Evolutionary conservation across 768 basidiomycete species (phyloP).

Genomic region (Lactarius psammicola): DNA sequence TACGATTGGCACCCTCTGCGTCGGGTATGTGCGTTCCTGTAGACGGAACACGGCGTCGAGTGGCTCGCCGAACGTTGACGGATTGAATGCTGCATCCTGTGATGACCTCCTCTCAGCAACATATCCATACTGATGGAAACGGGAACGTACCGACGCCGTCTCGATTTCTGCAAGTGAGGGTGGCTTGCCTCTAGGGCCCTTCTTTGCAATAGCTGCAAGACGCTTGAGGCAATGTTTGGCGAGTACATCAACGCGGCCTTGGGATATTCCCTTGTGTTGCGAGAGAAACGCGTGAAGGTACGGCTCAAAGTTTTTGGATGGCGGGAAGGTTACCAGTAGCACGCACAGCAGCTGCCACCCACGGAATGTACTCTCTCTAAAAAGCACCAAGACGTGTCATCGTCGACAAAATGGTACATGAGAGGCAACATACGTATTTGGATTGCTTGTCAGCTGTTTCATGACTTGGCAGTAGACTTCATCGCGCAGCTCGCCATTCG

Average conservation of each 20-base stretch:
- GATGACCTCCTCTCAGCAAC: constrained; percentile 20
- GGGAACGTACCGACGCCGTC: constrained; percentile 68
- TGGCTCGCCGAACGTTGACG: constrained; percentile 90
- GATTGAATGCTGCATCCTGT: constrained; percentile 91
- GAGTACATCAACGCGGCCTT: constrained; percentile 89
- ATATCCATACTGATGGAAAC: not conserved
- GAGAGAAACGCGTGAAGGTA: constrained; percentile 81
- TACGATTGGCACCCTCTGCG: constrained; percentile 85
- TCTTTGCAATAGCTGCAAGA: constrained; percentile 68
- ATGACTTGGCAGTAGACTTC: constrained; percentile 92
- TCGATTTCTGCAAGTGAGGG: constrained; percentile 85
- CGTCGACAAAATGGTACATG: not conserved
- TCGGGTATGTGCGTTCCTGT: constrained; percentile 83
- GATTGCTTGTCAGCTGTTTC: constrained; percentile 87
- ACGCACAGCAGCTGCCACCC: constrained; percentile 95
- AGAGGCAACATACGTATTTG: constrained; percentile 58
- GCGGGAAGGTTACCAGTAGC: constrained; percentile 86
- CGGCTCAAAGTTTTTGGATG: constrained; percentile 88
- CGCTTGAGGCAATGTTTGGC: constrained; percentile 88
- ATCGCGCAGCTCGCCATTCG: constrained; percentile 82
- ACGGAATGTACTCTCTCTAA: constrained; percentile 79
- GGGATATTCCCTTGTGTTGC: constrained; percentile 60
- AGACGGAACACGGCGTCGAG: constrained; percentile 79
- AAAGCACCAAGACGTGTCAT: not conserved
- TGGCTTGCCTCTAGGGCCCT: constrained; percentile 83